Evolutionary conservation across 352 stramenopile species (phyloP).

Genomic region (Globisporangium parvum): DNA sequence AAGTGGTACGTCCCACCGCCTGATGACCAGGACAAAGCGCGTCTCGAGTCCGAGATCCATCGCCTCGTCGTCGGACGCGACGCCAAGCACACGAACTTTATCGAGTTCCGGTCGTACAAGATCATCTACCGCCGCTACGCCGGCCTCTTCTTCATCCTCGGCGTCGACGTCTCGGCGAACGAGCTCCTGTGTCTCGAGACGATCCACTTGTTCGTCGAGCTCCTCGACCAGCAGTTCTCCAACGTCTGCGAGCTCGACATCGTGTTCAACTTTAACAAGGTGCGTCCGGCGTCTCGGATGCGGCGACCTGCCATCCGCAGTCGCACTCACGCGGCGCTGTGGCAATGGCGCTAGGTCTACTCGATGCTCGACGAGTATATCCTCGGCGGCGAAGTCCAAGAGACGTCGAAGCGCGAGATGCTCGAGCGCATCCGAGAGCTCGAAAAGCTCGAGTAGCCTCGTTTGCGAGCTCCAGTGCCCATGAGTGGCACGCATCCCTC

Average conservation of each 20-base stretch:
- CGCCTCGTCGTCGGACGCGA: constrained; percentile 85
- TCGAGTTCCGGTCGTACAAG: constrained; percentile 98
- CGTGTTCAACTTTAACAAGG: constrained; percentile 95
- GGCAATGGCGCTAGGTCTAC: too few relatives aligned
- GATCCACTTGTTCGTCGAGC: constrained; percentile 98
- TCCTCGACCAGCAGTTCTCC: constrained; percentile 97
- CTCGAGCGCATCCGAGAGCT: constrained; percentile 89
- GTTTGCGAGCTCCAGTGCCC: neutral
- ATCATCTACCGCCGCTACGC: constrained; percentile 98
- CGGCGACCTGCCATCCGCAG: too few relatives aligned
- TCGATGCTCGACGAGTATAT: constrained; percentile 95
- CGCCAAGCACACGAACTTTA: constrained; percentile 93
- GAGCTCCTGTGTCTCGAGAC: constrained; percentile 97
- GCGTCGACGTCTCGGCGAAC: constrained; percentile 95
- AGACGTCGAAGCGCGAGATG: constrained; percentile 91
- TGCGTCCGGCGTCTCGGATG: constrained; percentile 1
- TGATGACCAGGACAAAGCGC: constrained; percentile 77
- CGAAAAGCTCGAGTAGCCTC: constrained; percentile 84
- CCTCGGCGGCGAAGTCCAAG: constrained; percentile 90
- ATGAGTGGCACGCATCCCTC: too few relatives aligned
- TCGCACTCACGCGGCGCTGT: too few relatives aligned
- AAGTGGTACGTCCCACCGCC: constrained; percentile 96
- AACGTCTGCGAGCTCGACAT: constrained; percentile 99
- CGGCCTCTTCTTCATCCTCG: constrained; percentile 97
- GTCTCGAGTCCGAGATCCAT: constrained; percentile 89